Conservation (phyloP, 106 monocot species). For the Ottelia alismoides region DNA sequence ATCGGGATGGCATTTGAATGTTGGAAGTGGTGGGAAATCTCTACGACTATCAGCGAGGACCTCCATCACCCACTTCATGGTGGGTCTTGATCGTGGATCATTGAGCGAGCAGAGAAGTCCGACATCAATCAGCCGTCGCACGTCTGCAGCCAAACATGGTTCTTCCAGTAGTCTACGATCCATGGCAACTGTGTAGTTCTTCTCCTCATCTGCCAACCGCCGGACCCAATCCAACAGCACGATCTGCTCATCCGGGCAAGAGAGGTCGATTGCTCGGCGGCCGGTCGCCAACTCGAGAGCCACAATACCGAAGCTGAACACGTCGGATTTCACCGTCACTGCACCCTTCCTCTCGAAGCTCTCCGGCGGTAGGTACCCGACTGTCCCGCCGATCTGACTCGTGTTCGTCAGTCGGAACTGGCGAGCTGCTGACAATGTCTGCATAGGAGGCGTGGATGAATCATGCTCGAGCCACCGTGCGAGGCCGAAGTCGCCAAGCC, state of each 20-base stretch:
- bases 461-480: slow-evolving; percentile 86
- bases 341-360: slow-evolving; percentile 24
- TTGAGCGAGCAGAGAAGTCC: slow-evolving; percentile 76
- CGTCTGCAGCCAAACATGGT: slow-evolving; percentile 26
- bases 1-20: slow-evolving; percentile 47
- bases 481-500: slow-evolving; percentile 91
- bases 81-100: slow-evolving; percentile 49
- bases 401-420: slow-evolving; percentile 65
- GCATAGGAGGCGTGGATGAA: neutral
- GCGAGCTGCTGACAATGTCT: slow-evolving; percentile 9
- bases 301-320: slow-evolving; percentile 92
- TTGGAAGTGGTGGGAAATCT: slow-evolving; percentile 58
- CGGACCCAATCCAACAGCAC: slow-evolving; percentile 86
- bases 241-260: slow-evolving; percentile 66
- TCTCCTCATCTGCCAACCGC: slow-evolving; percentile 53
- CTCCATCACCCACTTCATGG: slow-evolving; percentile 87
- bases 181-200: slow-evolving; percentile 19
- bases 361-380: slow-evolving; percentile 92
- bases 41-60: slow-evolving; percentile 24
- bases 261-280: slow-evolving; percentile 59
- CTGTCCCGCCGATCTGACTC: slow-evolving; percentile 69
- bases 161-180: slow-evolving; percentile 48
- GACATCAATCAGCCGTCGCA: slow-evolving; percentile 48
- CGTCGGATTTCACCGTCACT: slow-evolving; percentile 75
- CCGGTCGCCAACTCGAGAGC: slow-evolving; percentile 69